phyloP scores from a whole-genome alignment of 345 rosid species.

The Nasturtium officinale region DNA sequence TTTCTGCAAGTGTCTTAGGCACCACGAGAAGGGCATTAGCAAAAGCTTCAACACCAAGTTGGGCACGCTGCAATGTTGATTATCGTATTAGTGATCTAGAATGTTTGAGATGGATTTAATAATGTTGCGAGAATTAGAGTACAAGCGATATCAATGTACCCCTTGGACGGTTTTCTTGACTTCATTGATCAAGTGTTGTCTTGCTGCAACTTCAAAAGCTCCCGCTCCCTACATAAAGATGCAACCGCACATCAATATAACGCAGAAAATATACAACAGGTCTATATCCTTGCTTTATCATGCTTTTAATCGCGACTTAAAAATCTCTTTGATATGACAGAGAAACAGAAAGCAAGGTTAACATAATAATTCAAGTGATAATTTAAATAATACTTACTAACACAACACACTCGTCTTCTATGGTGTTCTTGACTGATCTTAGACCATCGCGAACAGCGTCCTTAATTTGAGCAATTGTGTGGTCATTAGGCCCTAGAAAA shows the following conservation, averaged over 20 bases:
- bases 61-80: conserved; percentile 74
- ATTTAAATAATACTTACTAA: conserved; percentile 56
- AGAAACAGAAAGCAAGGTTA: conserved; percentile 3
- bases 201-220: conserved; percentile 98
- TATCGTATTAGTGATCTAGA: conserved; percentile 24
- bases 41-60: conserved; percentile 96
- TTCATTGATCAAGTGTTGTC: conserved; percentile 79
- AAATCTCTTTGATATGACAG: conserved; percentile 13
- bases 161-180: conserved; percentile 95
- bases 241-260: conserved; percentile 21
- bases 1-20: conserved; percentile 97
- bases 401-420: conserved; percentile 92
- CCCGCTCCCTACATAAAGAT: conserved; percentile 80
- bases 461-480: conserved; percentile 95
- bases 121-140: background rate
- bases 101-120: background rate
- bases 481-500: conserved; percentile 85
- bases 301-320: background rate
- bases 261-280: background rate
- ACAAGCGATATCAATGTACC: conserved; percentile 50
- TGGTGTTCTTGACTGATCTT: conserved; percentile 91
- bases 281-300: conserved; percentile 8
- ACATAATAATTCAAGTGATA: conserved; percentile 2
- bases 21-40: conserved; percentile 96
- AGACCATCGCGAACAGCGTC: conserved; percentile 98